These are phyloP conservation scores for Pseudevernia furfuracea DNA, from an alignment of 495 filamentous ascomycete genomes.

Conservation along the genomic window DNA sequence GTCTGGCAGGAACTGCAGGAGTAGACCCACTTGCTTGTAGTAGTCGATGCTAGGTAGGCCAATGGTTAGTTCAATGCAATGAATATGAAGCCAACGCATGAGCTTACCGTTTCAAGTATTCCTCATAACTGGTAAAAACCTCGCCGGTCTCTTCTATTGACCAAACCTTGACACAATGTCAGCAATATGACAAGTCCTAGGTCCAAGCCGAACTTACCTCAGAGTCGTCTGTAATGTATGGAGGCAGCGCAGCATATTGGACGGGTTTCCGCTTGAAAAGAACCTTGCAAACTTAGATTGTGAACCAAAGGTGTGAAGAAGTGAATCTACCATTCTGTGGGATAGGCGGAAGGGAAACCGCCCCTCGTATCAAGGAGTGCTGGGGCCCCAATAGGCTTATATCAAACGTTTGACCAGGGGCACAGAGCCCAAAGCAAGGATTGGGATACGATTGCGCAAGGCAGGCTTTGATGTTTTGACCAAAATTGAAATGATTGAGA, in stretches of 20 bases:
- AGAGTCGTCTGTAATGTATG: slow-evolving; percentile 68
- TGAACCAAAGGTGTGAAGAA: not conserved
- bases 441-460: slow-evolving; percentile 12
- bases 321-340: slow-evolving; percentile 15
- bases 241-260: slow-evolving; percentile 64
- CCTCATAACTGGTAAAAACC: slow-evolving; percentile 82
- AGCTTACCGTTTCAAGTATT: slow-evolving; percentile 69
- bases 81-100: not conserved
- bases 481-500: slow-evolving; percentile 8
- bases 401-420: slow-evolving; percentile 6
- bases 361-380: not conserved
- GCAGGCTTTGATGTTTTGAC: slow-evolving; percentile 3
- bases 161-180: slow-evolving; percentile 60
- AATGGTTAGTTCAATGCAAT: slow-evolving; percentile 26
- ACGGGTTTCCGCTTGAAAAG: slow-evolving; percentile 95
- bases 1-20: not conserved
- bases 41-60: slow-evolving; percentile 65
- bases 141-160: slow-evolving; percentile 83
- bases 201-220: slow-evolving; percentile 49
- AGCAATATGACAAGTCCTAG: slow-evolving; percentile 13
- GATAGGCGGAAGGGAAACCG: not conserved
- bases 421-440: not conserved
- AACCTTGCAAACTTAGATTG: slow-evolving; percentile 50
- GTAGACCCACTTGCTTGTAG: slow-evolving; percentile 66
- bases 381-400: not conserved